Evolutionary conservation across 1,284 basidiomycete species (phyloP), one percentile per base, ranked within the genome.

Genomic region (Ceratobasidium papillatum): DNA sequence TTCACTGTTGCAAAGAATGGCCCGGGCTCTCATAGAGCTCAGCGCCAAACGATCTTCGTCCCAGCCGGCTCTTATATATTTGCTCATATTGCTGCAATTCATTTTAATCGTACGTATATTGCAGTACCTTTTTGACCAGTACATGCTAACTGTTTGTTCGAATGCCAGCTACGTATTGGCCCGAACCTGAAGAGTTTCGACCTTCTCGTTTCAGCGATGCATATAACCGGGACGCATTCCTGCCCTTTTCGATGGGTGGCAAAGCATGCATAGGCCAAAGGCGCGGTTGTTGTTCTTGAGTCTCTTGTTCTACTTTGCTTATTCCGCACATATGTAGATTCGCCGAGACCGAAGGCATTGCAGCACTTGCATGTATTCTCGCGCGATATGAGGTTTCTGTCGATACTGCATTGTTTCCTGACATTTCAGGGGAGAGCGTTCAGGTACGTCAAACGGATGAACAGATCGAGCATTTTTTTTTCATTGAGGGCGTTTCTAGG

Each of bases 131-230:
- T 51, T 34, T 19, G 1, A 45, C n/a, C n/a, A n/a, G 4, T 8
- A 5, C 27, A 8, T 2, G 30, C 22, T 14, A 22, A 11, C 38
- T 19, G 8, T 61, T n/a, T 38, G 30, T n/a, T n/a, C n/a, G n/a
- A n/a, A n/a, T 19, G 38, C 8, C 36, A 75, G 75, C 68, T 22
- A 49, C 56, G 5, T 73, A 75, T 41, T 75, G 75, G 68, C 36
- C 56, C 32, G 68, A 75, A 14, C 68, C 75, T n/a, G 58, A 64
- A 22, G 75, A 76, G 45, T 75, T 75, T 22, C 59, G 69, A 0
- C 68, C 75, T 3, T 30, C 34, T 5, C 51, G 75, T 19, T 75
- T 75, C 38, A 8, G 62, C 19, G 68, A 63, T 14, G n/a, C 66
- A 14, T 73, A 62, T 45, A 34, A 66, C 41, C 59, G 59, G 36